Base-by-base conservation (phyloP, 2,329 filamentous ascomycete species). In the Alternaria triticina region DNA sequence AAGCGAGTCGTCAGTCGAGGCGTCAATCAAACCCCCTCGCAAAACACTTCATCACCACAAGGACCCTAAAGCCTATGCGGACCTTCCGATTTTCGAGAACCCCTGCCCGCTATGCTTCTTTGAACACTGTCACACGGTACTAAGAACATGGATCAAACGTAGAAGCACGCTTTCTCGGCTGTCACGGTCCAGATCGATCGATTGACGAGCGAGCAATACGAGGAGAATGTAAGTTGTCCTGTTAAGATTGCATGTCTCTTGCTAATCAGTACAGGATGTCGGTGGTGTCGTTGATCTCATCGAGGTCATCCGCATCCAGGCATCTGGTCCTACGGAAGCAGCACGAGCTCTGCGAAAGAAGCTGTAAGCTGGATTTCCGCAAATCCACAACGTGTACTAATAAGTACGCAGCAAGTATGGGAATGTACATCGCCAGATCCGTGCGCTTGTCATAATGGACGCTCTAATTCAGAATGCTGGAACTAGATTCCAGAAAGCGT, bases 391-490 rank as follows among this genome's bases (percentile, higher is more conserved):
- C 12, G 49, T 33, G 17, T 5, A 58, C 49, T 78, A 54, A 78
- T 49, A 8, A n/a, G 2, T 20, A 1, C 11, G 6, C 46, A 90
- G 88, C 40, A 99, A 99, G 83, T 98, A 99, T 81, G 96, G 96
- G 72, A 97, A 89, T 74, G 86, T 92, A n/a, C 95, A 98, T 80
- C 91, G 94, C 54, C 96, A 99, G 80, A 86, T 98, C 33, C 89
- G 96, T 63, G 92, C 96, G 36, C 87, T 99, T 22, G 91, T 91
- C 11, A 90, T 99, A 54, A 87, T 99, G 2, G 96, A 99, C 78
- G 94, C 92, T 45, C 86, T 99, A 43, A 96, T 99, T 64, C 93
- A 97, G 77, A 99, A 99, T 82, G 94, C 94, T 3, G 95, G 95
- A 2, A 86, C 91, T 12, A 88, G 91, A 12, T 97, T 98, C 77